phyloP scores from a whole-genome alignment of 805 yeast species.

The Jamesozyma lodderae region DNA sequence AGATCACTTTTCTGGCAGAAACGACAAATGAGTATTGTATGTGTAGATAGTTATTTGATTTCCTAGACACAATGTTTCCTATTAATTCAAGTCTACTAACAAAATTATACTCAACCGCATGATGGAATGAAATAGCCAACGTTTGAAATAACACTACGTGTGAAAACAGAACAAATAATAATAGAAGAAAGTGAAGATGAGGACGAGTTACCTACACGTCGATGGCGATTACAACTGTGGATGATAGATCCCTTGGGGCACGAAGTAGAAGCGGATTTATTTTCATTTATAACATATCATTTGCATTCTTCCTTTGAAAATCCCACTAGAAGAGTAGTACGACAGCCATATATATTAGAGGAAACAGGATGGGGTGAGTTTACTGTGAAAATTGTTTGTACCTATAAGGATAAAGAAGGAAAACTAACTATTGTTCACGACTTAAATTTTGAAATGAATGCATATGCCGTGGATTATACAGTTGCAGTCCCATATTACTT shows the following conservation, averaged over 20 bases:
- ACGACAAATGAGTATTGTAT: background rate
- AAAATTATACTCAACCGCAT: background rate
- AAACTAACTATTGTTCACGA: constrained; percentile 76
- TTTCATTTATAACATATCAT: constrained; percentile 77
- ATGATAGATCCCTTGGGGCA: constrained; percentile 70
- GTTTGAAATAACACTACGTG: constrained; percentile 30
- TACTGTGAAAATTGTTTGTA: constrained; percentile 68
- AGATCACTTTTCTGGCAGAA: background rate
- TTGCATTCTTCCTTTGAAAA: constrained; percentile 88
- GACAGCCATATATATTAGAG: constrained; percentile 71
- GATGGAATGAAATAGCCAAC: background rate
- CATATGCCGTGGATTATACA: constrained; percentile 65
- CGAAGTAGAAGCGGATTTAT: constrained; percentile 71
- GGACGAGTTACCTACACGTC: constrained; percentile 81
- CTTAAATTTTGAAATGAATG: constrained; percentile 66
- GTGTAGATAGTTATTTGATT: background rate
- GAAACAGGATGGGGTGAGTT: constrained; percentile 99
- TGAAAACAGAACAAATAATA: constrained; percentile 76
- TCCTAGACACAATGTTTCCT: background rate
- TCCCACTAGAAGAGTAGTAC: constrained; percentile 64
- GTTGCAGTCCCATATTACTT: constrained; percentile 64
- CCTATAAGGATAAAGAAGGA: constrained; percentile 70
- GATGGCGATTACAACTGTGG: constrained; percentile 72
- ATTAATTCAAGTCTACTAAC: background rate
- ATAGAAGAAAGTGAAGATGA: constrained; percentile 33